These are phyloP conservation scores for Tetrapisispora taiwanensis DNA, from an alignment of 805 yeast species.

Conservation along the genomic window DNA sequence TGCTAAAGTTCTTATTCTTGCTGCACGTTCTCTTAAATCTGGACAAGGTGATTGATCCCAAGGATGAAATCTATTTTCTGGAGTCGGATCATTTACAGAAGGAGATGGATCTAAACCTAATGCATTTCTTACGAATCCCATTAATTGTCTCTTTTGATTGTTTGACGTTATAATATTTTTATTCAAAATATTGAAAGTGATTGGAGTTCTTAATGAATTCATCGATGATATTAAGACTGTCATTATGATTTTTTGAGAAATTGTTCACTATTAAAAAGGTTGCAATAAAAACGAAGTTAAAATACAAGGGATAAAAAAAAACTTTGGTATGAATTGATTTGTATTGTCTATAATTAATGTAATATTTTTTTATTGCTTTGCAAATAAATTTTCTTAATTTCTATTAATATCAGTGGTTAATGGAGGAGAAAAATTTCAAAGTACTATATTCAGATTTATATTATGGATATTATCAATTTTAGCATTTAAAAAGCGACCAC, in stretches of 20 bases:
- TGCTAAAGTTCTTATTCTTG: conserved; percentile 76
- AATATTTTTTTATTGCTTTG: no score
- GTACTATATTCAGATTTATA: no score
- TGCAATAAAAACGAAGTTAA: no score
- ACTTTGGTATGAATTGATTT: no score
- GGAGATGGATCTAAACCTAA: conserved; percentile 54
- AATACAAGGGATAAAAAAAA: no score
- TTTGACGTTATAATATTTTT: neutral
- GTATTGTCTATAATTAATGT: no score
- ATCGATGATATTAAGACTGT: neutral
- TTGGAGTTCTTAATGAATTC: neutral
- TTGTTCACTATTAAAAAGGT: no score
- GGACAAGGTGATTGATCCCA: conserved; percentile 92
- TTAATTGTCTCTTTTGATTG: conserved; percentile 18
- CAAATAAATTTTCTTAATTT: no score
- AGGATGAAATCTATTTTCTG: conserved; percentile 63
- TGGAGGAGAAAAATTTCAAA: no score
- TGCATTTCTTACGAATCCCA: conserved; percentile 36
- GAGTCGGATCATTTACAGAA: conserved; percentile 57
- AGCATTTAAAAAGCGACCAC: no score
- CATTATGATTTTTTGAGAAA: neutral
- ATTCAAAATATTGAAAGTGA: neutral
- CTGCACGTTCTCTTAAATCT: conserved; percentile 84
- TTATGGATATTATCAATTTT: no score
- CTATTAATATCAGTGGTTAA: no score